A percentile compares a stretch with the other conserved stretches of the same genome.
Evolutionary conservation across 805 yeast species (phyloP).

Genomic region (Candida insectorum): DNA sequence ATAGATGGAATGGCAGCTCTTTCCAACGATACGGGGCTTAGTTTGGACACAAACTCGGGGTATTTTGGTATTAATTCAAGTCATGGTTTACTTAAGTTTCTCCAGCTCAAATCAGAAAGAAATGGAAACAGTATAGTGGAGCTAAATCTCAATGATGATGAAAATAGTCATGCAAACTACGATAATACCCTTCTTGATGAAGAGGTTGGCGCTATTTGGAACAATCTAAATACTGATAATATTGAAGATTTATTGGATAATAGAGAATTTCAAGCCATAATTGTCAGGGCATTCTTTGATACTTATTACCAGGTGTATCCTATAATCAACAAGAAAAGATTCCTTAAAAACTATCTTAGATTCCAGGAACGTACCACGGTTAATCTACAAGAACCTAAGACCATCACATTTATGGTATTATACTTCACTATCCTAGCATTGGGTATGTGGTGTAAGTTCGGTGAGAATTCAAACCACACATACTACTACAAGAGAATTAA

Average conservation of each 20-base stretch:
- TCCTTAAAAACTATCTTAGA: conserved; percentile 10
- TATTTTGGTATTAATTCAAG: conserved; percentile 66
- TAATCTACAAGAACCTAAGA: conserved; percentile 9
- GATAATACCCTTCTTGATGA: conserved; percentile 14
- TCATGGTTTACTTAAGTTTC: conserved; percentile 49
- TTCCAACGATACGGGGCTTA: conserved; percentile 25
- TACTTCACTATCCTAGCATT: conserved; percentile 16
- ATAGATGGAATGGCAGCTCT: conserved; percentile 68
- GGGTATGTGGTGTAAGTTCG: conserved; percentile 20
- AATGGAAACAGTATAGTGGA: conserved; percentile 23
- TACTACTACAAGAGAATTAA: conserved; percentile 17
- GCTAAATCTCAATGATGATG: conserved; percentile 13
- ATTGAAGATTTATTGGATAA: conserved; percentile 17
- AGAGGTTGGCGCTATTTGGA: conserved; percentile 15
- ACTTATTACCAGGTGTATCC: conserved; percentile 18
- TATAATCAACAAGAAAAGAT: conserved; percentile 16
- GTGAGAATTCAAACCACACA: conserved; percentile 17
- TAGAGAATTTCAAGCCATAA: conserved; percentile 12
- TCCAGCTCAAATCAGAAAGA: conserved; percentile 32
- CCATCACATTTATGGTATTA: conserved; percentile 15
- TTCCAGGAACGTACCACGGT: conserved; percentile 1
- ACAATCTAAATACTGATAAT: conserved; percentile 13
- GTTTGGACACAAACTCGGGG: conserved; percentile 39
- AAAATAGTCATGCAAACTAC: background rate
- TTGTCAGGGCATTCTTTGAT: conserved; percentile 15